A percentile compares a stretch with the other conserved stretches of the same genome.
Conservation (phyloP, 1,139 yeast genomes). For the Ogataea hybrid region DNA sequence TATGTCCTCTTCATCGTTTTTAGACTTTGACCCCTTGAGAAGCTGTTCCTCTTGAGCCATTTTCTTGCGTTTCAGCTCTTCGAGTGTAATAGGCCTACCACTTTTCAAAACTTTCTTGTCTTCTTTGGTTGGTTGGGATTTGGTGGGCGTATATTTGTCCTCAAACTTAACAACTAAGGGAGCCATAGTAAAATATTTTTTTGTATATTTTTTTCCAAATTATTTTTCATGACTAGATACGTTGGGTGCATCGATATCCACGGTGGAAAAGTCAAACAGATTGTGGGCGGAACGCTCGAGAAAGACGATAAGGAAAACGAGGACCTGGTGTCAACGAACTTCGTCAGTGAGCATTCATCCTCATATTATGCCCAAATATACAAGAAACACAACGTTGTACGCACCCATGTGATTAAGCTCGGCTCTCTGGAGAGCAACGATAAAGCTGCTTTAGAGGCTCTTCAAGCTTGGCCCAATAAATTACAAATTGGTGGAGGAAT, state of each 20-base stretch:
- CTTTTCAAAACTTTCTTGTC: slow-evolving; percentile 44
- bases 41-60: slow-evolving; percentile 23
- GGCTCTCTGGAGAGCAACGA: slow-evolving; percentile 79
- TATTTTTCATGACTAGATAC: slow-evolving; percentile 67
- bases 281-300: slow-evolving; percentile 87
- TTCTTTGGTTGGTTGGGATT: slow-evolving; percentile 37
- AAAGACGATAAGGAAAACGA: slow-evolving; percentile 44
- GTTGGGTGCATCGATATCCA: slow-evolving; percentile 96
- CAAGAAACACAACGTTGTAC: slow-evolving; percentile 50
- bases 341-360: slow-evolving; percentile 74
- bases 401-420: slow-evolving; percentile 91
- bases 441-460: slow-evolving; percentile 75
- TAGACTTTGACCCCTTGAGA: slow-evolving; percentile 35
- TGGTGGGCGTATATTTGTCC: slow-evolving; percentile 34
- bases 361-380: slow-evolving; percentile 77
- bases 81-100: slow-evolving; percentile 39
- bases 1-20: slow-evolving; percentile 48
- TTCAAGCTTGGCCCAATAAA: slow-evolving; percentile 66
- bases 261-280: slow-evolving; percentile 92
- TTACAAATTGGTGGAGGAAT: slow-evolving; percentile 96
- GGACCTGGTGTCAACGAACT: slow-evolving; percentile 62
- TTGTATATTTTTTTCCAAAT: slow-evolving; percentile 6
- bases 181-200: slow-evolving; percentile 23
- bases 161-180: slow-evolving; percentile 49
- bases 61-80: slow-evolving; percentile 28